Conservation (phyloP, 495 filamentous ascomycete species). For the Penicillium tannophilum region DNA sequence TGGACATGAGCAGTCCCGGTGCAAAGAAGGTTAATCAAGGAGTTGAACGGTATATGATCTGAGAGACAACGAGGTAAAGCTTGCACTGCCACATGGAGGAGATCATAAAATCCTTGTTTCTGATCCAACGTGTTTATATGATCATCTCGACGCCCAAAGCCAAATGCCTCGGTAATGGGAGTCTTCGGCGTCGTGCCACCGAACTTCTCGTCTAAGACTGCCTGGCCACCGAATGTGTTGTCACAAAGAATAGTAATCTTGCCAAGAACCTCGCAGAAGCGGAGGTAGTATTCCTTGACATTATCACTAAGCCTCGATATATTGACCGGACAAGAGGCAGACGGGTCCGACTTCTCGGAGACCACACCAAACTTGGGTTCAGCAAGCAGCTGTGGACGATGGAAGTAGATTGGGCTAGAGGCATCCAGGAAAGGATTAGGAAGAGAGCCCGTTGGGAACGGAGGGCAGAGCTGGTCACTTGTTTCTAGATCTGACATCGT, state of each 20-base stretch:
- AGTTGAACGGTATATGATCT: slow-evolving; percentile 87
- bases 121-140: slow-evolving; percentile 73
- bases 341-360: slow-evolving; percentile 35
- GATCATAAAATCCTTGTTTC: slow-evolving; percentile 92
- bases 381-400: slow-evolving; percentile 43
- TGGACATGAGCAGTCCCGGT: slow-evolving; percentile 97
- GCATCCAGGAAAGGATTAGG: slow-evolving; percentile 47
- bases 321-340: slow-evolving; percentile 68
- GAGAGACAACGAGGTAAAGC: slow-evolving; percentile 91
- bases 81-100: slow-evolving; percentile 94
- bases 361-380: slow-evolving; percentile 37
- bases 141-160: slow-evolving; percentile 81
- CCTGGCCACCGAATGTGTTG: slow-evolving; percentile 94
- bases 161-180: slow-evolving; percentile 91
- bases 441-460: slow-evolving; percentile 66
- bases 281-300: slow-evolving; percentile 78
- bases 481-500: slow-evolving; percentile 95
- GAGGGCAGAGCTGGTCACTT: slow-evolving; percentile 73
- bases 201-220: slow-evolving; percentile 93
- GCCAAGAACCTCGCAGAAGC: slow-evolving; percentile 92
- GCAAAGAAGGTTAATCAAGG: slow-evolving; percentile 91
- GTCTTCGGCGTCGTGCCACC: slow-evolving; percentile 84
- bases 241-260: slow-evolving; percentile 96
- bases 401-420: slow-evolving; percentile 35
- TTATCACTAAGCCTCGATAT: slow-evolving; percentile 71